Evolutionary conservation across 2,329 filamentous ascomycete species (phyloP).

Genomic region (Beauveria sp.): DNA sequence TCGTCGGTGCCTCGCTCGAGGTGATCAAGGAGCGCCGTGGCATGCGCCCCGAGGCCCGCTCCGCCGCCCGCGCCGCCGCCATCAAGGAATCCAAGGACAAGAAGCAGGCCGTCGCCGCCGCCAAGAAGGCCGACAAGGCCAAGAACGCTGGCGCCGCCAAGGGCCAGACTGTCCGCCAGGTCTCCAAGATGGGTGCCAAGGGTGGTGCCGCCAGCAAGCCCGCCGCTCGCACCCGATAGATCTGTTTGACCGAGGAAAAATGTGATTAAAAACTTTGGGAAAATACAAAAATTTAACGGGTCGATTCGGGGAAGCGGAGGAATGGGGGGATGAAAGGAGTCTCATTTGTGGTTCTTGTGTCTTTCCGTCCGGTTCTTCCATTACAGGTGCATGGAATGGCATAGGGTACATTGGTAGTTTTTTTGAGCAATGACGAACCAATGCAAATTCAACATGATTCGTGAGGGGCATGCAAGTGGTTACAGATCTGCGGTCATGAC

Average conservation of each 20-base stretch:
- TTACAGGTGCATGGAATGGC: conserved; percentile 35
- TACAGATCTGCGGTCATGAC: too few species aligned
- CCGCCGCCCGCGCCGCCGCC: conserved; percentile 79
- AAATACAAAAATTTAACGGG: conserved; percentile 8
- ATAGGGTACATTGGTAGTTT: conserved; percentile 36
- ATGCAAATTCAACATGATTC: conserved; percentile 22
- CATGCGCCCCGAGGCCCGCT: conserved; percentile 91
- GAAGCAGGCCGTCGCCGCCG: conserved; percentile 77
- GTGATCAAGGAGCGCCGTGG: conserved; percentile 99
- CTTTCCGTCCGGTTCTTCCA: conserved; percentile 35
- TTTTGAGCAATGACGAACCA: conserved; percentile 27
- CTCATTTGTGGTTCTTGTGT: conserved; percentile 36
- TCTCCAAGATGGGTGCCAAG: conserved; percentile 97
- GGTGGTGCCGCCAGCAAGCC: conserved; percentile 74
- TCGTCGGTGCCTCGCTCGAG: conserved; percentile 98
- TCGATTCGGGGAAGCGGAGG: neutral
- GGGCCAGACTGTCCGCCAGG: conserved; percentile 72
- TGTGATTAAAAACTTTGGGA: conserved; percentile 5
- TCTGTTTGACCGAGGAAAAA: neutral
- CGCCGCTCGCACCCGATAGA: conserved; percentile 72
- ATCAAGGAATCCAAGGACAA: conserved; percentile 99
- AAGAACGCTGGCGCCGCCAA: conserved; percentile 73
- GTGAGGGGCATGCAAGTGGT: neutral
- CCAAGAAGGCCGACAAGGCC: conserved; percentile 99
- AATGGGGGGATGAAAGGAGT: conserved; percentile 21